phyloP scores from a whole-genome alignment of 2,329 filamentous ascomycete genomes.

The Fusarium pseudocircinatum region DNA sequence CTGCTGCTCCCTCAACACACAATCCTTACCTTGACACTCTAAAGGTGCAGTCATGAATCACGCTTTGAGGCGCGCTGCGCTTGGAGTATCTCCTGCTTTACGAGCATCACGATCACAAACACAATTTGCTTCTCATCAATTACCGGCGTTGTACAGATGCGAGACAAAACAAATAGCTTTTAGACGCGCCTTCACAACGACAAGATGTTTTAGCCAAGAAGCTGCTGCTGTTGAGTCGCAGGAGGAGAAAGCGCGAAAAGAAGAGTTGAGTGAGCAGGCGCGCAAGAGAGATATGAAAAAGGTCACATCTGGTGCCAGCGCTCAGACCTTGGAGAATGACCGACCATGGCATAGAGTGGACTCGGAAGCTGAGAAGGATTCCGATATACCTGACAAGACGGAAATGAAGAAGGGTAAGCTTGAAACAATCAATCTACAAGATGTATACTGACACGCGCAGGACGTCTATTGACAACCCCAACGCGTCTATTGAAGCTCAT shows the following conservation, averaged over 20 bases:
- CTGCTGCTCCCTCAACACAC: neutral
- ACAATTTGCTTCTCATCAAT: neutral
- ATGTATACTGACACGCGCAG: constrained; percentile 46
- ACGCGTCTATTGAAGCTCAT: constrained; percentile 84
- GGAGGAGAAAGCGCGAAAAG: neutral
- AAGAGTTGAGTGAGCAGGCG: constrained; percentile 34
- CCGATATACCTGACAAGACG: constrained; percentile 23
- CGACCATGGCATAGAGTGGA: constrained; percentile 41
- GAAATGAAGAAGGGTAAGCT: constrained; percentile 38
- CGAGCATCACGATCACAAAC: constrained; percentile 3
- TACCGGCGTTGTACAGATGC: constrained; percentile 10
- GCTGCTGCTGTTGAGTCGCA: neutral
- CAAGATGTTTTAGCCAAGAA: constrained; percentile 22
- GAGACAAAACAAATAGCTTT: neutral
- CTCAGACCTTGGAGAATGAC: constrained; percentile 41
- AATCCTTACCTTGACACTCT: neutral
- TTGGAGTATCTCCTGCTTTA: constrained; percentile 28
- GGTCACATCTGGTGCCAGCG: constrained; percentile 37
- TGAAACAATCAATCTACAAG: no score
- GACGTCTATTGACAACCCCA: constrained; percentile 82
- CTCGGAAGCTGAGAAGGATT: constrained; percentile 23
- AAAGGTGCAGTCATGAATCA: constrained; percentile 23
- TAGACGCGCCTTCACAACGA: constrained; percentile 35
- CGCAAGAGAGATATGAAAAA: constrained; percentile 35
- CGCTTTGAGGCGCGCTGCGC: constrained; percentile 26